Evolutionary conservation across 2,329 filamentous ascomycete genomes (phyloP).

Genomic region (Lecanosticta acicola): DNA sequence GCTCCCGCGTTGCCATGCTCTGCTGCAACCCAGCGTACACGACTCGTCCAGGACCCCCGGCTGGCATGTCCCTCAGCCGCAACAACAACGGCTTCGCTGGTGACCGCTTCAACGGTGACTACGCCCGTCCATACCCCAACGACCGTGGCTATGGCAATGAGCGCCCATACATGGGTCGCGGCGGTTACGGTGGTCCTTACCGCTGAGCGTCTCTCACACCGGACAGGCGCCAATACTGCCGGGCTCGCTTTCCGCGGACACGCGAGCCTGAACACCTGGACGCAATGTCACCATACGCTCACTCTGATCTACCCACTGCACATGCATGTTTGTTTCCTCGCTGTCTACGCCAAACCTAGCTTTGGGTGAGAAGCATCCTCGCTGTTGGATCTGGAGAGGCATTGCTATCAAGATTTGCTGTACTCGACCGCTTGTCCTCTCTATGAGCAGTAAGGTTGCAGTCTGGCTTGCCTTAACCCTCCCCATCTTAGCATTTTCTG

Average conservation of each 20-base stretch:
- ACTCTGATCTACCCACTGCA: slow-evolving; percentile 20
- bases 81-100: slow-evolving; percentile 17
- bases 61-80: slow-evolving; percentile 45
- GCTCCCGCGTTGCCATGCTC: slow-evolving; percentile 96
- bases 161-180: slow-evolving; percentile 21
- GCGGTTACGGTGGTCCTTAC: slow-evolving; percentile 20
- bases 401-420: slow-evolving; percentile 15
- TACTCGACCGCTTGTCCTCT: slow-evolving; percentile 17
- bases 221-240: neutral
- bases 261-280: slow-evolving; percentile 3
- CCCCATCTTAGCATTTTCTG: slow-evolving; percentile 18
- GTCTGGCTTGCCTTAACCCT: slow-evolving; percentile 16
- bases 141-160: slow-evolving; percentile 6
- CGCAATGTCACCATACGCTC: slow-evolving; percentile 14
- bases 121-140: slow-evolving; percentile 14
- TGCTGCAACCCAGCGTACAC: slow-evolving; percentile 90
- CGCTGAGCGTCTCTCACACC: slow-evolving; percentile 19
- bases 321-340: slow-evolving; percentile 19
- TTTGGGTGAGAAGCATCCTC: slow-evolving; percentile 13
- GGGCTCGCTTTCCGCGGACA: neutral
- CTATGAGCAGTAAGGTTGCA: slow-evolving; percentile 17
- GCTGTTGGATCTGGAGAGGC: slow-evolving; percentile 15
- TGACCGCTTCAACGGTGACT: slow-evolving; percentile 20
- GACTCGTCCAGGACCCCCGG: slow-evolving; percentile 80
- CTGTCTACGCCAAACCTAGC: slow-evolving; percentile 18